Conservation (phyloP, 2,329 filamentous ascomycete species). For the Epichloe glyceriae region DNA sequence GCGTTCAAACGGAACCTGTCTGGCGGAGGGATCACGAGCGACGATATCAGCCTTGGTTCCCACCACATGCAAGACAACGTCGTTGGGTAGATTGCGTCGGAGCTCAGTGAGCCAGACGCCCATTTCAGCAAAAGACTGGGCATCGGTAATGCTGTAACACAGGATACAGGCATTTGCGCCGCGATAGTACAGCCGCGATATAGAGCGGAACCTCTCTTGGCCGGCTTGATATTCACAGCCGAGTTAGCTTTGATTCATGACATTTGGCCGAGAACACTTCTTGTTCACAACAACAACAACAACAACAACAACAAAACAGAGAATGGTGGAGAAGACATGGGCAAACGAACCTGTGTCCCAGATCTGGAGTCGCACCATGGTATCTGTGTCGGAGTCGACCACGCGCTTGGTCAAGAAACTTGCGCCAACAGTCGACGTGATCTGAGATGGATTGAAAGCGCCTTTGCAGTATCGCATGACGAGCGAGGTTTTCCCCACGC, state of each 20-base stretch:
- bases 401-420: slow-evolving; percentile 71
- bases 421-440: slow-evolving; percentile 62
- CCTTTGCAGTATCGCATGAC: slow-evolving; percentile 67
- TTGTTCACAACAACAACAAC: background rate
- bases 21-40: slow-evolving; percentile 61
- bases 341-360: slow-evolving; percentile 65
- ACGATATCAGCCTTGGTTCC: slow-evolving; percentile 91
- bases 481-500: slow-evolving; percentile 68
- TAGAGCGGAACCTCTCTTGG: slow-evolving; percentile 89
- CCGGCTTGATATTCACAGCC: slow-evolving; percentile 40
- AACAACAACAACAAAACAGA: background rate
- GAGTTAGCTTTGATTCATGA: slow-evolving; percentile 2
- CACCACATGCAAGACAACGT: slow-evolving; percentile 85
- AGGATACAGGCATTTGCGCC: slow-evolving; percentile 88
- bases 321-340: background rate
- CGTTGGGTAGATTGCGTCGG: slow-evolving; percentile 60
- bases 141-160: slow-evolving; percentile 88
- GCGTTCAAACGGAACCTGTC: slow-evolving; percentile 84
- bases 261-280: background rate
- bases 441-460: slow-evolving; percentile 51
- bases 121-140: slow-evolving; percentile 80
- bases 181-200: slow-evolving; percentile 91
- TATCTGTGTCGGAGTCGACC: slow-evolving; percentile 72
- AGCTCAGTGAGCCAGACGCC: slow-evolving; percentile 81
- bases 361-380: slow-evolving; percentile 80